phyloP scores from a whole-genome alignment of 148 eudicot species.

The Agrostemma githago region DNA sequence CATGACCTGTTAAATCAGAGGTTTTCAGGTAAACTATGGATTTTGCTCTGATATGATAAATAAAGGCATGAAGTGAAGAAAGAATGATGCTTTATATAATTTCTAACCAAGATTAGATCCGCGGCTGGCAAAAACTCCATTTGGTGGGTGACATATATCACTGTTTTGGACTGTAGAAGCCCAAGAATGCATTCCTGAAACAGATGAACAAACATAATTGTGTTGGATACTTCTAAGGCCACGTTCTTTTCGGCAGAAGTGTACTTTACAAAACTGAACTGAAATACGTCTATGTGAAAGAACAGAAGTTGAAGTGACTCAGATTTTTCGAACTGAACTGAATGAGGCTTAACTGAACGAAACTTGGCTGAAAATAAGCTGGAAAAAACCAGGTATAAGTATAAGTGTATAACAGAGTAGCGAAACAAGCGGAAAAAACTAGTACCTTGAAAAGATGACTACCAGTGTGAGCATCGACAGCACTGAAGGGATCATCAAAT shows the following conservation, averaged over 20 bases:
- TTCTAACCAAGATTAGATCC: slow-evolving; percentile 41
- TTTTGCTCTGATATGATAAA: too few species aligned
- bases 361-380: not conserved
- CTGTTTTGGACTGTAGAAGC: slow-evolving; percentile 29
- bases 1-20: slow-evolving; percentile 31
- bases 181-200: slow-evolving; percentile 42
- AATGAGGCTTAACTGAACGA: not conserved
- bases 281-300: too few species aligned
- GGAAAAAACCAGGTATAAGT: too few species aligned
- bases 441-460: slow-evolving; percentile 38
- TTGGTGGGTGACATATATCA: slow-evolving; percentile 40
- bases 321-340: too few species aligned
- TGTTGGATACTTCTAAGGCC: not conserved
- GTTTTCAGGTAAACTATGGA: not conserved
- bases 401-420: too few species aligned
- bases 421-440: too few species aligned
- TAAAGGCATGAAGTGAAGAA: not conserved
- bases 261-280: too few species aligned
- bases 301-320: too few species aligned
- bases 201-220: not conserved
- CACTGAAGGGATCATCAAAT: slow-evolving; percentile 51
- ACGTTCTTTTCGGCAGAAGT: too few species aligned
- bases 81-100: not conserved
- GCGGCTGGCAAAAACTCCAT: slow-evolving; percentile 31
- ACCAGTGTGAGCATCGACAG: slow-evolving; percentile 50